Conservation (phyloP, 2,329 filamentous ascomycete species). For the Talaromyces atroroseus region DNA sequence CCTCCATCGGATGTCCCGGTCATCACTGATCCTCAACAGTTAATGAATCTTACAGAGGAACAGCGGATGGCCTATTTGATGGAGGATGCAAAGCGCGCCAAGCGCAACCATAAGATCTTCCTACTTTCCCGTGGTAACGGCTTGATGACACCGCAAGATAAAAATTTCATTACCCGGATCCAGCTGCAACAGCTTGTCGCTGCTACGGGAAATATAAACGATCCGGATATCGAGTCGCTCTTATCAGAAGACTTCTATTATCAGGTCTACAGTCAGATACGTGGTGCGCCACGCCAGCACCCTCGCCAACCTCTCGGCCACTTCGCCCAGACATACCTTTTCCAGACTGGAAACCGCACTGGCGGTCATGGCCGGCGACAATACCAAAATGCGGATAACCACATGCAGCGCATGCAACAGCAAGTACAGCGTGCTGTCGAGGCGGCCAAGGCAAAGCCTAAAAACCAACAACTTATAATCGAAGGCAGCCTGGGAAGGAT, state of each 20-base stretch:
- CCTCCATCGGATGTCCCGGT: constrained; percentile 42
- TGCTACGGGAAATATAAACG: constrained; percentile 79
- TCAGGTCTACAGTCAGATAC: constrained; percentile 92
- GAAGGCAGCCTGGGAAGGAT: constrained; percentile 97
- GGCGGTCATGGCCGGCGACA: constrained; percentile 63
- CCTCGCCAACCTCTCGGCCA: constrained; percentile 90
- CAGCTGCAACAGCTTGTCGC: constrained; percentile 94
- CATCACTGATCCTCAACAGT: constrained; percentile 64
- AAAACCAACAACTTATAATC: constrained; percentile 94
- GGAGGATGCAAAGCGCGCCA: constrained; percentile 90
- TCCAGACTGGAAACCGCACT: constrained; percentile 83
- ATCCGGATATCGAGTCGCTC: constrained; percentile 71
- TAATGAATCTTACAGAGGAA: constrained; percentile 72
- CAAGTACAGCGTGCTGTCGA: constrained; percentile 96
- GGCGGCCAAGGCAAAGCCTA: constrained; percentile 93
- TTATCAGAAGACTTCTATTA: constrained; percentile 97
- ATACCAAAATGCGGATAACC: constrained; percentile 76
- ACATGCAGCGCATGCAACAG: constrained; percentile 98
- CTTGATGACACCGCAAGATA: constrained; percentile 97
- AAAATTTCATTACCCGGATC: constrained; percentile 98
- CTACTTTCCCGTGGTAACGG: constrained; percentile 90
- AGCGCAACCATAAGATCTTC: constrained; percentile 97
- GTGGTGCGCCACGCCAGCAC: constrained; percentile 81
- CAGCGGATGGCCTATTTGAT: constrained; percentile 78
- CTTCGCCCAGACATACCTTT: constrained; percentile 95